A percentile compares a stretch with the other conserved stretches of the same genome.
These are phyloP conservation scores for Myxozyma melibiosi DNA, from an alignment of 805 yeast genomes.

Conservation along the genomic window DNA sequence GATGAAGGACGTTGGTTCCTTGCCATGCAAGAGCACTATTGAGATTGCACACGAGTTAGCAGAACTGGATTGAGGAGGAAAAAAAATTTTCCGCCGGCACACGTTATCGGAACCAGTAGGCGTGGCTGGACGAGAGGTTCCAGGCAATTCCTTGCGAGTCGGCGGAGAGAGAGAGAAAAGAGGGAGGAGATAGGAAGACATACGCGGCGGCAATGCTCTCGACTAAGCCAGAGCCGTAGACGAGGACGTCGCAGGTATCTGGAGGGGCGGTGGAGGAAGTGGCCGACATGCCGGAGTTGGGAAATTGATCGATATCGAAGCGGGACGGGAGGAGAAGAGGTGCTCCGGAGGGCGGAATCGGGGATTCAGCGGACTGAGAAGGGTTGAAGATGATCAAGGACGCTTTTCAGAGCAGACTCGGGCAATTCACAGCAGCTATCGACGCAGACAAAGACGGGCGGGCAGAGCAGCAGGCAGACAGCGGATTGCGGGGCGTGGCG, in stretches of 20 bases:
- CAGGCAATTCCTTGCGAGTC: too few species aligned
- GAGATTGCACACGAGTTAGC: not conserved
- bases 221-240: slow-evolving; percentile 89
- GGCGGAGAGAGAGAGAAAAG: too few species aligned
- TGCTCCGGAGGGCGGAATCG: not conserved
- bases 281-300: slow-evolving; percentile 6
- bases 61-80: not conserved
- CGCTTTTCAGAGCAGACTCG: too few species aligned
- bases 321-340: not conserved
- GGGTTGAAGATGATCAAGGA: too few species aligned
- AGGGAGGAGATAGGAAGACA: slow-evolving; percentile 16
- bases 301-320: not conserved
- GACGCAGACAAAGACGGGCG: too few species aligned
- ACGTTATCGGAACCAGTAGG: too few species aligned
- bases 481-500: too few species aligned
- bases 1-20: slow-evolving; percentile 91
- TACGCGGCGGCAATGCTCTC: slow-evolving; percentile 84
- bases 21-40: slow-evolving; percentile 86
- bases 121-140: too few species aligned
- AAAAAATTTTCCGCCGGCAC: not conserved
- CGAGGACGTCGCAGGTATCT: slow-evolving; percentile 81
- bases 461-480: too few species aligned
- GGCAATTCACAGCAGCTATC: too few species aligned
- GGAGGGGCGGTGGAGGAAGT: slow-evolving; percentile 39
- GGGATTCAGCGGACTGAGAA: not conserved